phyloP scores from a whole-genome alignment of 352 stramenopile species.

The Phytophthora palmivora region DNA sequence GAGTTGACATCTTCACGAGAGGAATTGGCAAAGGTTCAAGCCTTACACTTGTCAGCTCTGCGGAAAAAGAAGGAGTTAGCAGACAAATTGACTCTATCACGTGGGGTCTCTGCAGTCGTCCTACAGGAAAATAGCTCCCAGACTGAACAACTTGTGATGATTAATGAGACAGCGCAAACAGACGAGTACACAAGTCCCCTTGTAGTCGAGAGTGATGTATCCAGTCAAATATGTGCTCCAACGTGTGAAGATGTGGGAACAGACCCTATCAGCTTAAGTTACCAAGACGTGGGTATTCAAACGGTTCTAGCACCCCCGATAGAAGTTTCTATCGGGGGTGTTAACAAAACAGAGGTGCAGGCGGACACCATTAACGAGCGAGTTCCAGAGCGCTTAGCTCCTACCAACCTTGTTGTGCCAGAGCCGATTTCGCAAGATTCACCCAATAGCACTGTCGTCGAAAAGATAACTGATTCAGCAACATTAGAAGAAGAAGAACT shows the following conservation, averaged over 20 bases:
- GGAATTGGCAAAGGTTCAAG: slow-evolving; percentile 59
- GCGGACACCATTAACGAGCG: background rate
- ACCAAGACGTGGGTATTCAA: slow-evolving; percentile 27
- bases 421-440: slow-evolving; percentile 4
- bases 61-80: slow-evolving; percentile 57
- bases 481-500: slow-evolving; percentile 9
- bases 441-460: slow-evolving; percentile 1
- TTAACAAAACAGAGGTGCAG: slow-evolving; percentile 18
- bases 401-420: background rate
- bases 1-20: slow-evolving; percentile 47
- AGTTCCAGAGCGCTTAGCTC: background rate
- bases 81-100: slow-evolving; percentile 40
- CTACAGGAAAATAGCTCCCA: slow-evolving; percentile 19
- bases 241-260: slow-evolving; percentile 29
- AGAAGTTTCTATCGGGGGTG: too few species aligned
- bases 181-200: slow-evolving; percentile 3
- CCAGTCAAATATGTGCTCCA: background rate
- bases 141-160: slow-evolving; percentile 8
- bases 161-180: slow-evolving; percentile 23
- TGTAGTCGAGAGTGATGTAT: slow-evolving; percentile 1
- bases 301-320: slow-evolving; percentile 9
- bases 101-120: slow-evolving; percentile 9
- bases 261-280: slow-evolving; percentile 20
- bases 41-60: slow-evolving; percentile 42
- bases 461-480: background rate